A percentile compares a stretch with the other conserved stretches of the same genome.
phyloP scores from a whole-genome alignment of 2,329 filamentous ascomycete species.

The Sclerotinia subarctica region DNA sequence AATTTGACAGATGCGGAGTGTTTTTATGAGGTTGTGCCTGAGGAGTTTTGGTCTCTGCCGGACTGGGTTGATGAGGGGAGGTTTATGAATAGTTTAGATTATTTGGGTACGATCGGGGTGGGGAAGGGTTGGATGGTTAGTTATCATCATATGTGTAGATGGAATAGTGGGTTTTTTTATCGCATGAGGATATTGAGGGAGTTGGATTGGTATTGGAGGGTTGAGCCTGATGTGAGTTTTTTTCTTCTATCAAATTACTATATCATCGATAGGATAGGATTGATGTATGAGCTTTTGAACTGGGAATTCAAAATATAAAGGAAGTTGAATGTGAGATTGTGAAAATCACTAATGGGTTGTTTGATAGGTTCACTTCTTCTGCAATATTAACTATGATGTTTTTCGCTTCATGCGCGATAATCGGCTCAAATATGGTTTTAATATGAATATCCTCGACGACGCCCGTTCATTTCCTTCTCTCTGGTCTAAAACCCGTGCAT shows the following conservation, averaged over 20 bases:
- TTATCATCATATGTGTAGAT: slow-evolving; percentile 98
- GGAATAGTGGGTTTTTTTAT: slow-evolving; percentile 82
- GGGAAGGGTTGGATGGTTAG: slow-evolving; percentile 95
- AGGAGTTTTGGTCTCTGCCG: slow-evolving; percentile 94
- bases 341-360: background rate
- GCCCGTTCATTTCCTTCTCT: slow-evolving; percentile 87
- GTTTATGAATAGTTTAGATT: slow-evolving; percentile 81
- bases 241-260: too few species aligned
- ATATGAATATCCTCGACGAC: slow-evolving; percentile 92
- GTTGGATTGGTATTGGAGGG: slow-evolving; percentile 59
- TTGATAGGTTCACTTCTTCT: slow-evolving; percentile 51
- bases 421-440: slow-evolving; percentile 73
- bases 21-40: slow-evolving; percentile 70
- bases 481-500: slow-evolving; percentile 89
- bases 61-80: slow-evolving; percentile 91
- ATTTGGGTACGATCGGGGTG: slow-evolving; percentile 89
- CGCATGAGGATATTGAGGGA: slow-evolving; percentile 66
- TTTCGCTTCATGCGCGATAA: slow-evolving; percentile 84
- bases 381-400: slow-evolving; percentile 74
- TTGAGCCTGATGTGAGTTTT: slow-evolving; percentile 57
- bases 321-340: too few species aligned
- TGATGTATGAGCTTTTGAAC: too few species aligned
- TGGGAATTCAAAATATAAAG: background rate
- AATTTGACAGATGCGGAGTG: slow-evolving; percentile 69
- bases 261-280: background rate